Evolutionary conservation across 2,329 filamentous ascomycete genomes (phyloP).

Genomic region (Akanthomyces muscarius): DNA sequence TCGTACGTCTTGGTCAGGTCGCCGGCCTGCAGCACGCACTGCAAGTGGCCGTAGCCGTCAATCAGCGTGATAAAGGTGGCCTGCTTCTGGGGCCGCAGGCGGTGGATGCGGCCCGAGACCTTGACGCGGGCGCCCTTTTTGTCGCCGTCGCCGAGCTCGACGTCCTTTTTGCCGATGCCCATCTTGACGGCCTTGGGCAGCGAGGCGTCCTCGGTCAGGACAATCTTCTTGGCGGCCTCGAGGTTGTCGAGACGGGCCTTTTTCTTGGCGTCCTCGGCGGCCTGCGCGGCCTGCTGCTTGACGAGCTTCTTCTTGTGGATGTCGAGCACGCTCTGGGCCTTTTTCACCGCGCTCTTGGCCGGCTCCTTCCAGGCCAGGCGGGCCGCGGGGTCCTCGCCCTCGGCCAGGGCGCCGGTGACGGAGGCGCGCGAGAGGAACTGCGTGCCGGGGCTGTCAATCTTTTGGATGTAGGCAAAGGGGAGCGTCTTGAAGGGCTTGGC

Average conservation of each 20-base stretch:
- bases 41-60: constrained; percentile 74
- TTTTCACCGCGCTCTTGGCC: constrained; percentile 81
- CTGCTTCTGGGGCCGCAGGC: constrained; percentile 76
- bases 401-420: constrained; percentile 54
- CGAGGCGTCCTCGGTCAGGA: constrained; percentile 63
- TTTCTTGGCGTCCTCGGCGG: constrained; percentile 68
- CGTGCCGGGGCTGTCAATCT: constrained; percentile 52
- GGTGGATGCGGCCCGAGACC: constrained; percentile 78
- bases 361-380: constrained; percentile 74
- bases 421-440: constrained; percentile 68
- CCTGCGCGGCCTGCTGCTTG: constrained; percentile 69
- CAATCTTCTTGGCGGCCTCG: constrained; percentile 73
- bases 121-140: constrained; percentile 69
- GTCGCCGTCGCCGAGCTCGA: constrained; percentile 54
- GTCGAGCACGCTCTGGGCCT: constrained; percentile 70
- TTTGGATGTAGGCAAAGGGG: constrained; percentile 70
- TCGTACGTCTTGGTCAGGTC: constrained; percentile 89
- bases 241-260: constrained; percentile 63
- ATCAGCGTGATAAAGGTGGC: constrained; percentile 81
- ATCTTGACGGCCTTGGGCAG: constrained; percentile 73
- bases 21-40: constrained; percentile 73
- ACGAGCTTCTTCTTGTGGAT: constrained; percentile 78
- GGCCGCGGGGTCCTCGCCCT: constrained; percentile 59
- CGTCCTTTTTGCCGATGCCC: constrained; percentile 67
- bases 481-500: constrained; percentile 77